A percentile compares a stretch with the other conserved stretches of the same genome.
phyloP scores from a whole-genome alignment of 495 filamentous ascomycete genomes.

The Polyplosphaeria fusca region DNA sequence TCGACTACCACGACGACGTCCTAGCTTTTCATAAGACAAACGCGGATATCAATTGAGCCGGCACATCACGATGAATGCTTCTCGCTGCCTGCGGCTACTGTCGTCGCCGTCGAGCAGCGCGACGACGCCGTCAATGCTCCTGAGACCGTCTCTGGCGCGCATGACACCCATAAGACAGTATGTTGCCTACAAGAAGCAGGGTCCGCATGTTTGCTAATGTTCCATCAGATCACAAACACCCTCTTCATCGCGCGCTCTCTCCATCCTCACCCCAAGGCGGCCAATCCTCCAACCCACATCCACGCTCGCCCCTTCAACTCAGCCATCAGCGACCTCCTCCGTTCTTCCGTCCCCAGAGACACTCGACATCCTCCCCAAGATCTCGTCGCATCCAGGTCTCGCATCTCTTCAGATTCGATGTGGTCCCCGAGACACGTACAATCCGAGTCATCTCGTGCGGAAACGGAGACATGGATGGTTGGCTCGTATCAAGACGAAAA shows the following conservation, averaged over 20 bases:
- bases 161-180: conserved; percentile 18
- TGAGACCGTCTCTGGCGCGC: conserved; percentile 5
- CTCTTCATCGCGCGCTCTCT: conserved; percentile 33
- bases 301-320: conserved; percentile 35
- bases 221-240: neutral
- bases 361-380: conserved; percentile 50
- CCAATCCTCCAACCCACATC: conserved; percentile 38
- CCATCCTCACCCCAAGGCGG: conserved; percentile 42
- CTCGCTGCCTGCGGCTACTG: conserved; percentile 32
- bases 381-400: conserved; percentile 51
- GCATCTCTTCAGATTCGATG: conserved; percentile 48
- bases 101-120: conserved; percentile 3
- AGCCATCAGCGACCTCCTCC: conserved; percentile 30
- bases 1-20: too few species aligned
- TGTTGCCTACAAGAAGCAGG: neutral
- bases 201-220: neutral
- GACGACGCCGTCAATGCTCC: neutral
- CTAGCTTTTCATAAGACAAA: too few species aligned
- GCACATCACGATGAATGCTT: conserved; percentile 34
- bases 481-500: conserved; percentile 53
- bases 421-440: conserved; percentile 60
- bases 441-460: conserved; percentile 65
- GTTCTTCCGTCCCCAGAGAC: conserved; percentile 8
- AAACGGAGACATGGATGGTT: conserved; percentile 71
- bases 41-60: neutral